A percentile compares a stretch with the other conserved stretches of the same genome.
Evolutionary conservation across 768 basidiomycete genomes (phyloP).

Genomic region (Xerocomus potaroensis): DNA sequence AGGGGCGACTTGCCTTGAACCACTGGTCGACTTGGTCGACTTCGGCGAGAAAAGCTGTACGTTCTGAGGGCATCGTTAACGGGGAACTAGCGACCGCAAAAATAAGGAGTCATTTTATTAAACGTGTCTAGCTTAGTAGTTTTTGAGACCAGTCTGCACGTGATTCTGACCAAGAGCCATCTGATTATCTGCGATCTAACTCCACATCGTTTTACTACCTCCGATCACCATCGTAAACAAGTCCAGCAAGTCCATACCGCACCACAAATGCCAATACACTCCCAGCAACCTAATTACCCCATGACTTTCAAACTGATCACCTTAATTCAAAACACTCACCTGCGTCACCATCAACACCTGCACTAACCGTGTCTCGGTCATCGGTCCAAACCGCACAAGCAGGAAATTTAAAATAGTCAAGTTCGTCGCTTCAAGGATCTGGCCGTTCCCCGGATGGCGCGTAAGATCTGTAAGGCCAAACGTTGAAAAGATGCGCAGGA

Average conservation of each 20-base stretch:
- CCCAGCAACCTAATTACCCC: conserved; percentile 53
- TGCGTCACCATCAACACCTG: conserved; percentile 71
- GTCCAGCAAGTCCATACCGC: conserved; percentile 83
- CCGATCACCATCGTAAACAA: conserved; percentile 91
- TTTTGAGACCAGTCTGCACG: conserved; percentile 11
- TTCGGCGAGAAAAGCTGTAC: conserved; percentile 69
- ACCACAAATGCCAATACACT: conserved; percentile 81
- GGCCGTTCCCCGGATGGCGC: conserved; percentile 47
- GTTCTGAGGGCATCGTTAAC: no score
- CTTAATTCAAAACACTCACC: conserved; percentile 35
- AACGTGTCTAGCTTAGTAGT: background rate
- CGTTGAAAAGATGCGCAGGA: conserved; percentile 55
- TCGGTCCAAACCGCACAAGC: conserved; percentile 74
- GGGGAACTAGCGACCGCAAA: no score
- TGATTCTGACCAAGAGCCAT: conserved; percentile 19
- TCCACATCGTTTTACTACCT: conserved; percentile 40
- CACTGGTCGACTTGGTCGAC: conserved; percentile 83
- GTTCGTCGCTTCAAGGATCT: conserved; percentile 74
- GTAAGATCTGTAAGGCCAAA: conserved; percentile 68
- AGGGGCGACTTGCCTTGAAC: conserved; percentile 73
- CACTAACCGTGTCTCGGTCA: conserved; percentile 80
- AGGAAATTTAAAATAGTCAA: conserved; percentile 88
- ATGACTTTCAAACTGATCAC: conserved; percentile 3
- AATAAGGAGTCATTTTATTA: no score
- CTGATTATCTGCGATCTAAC: no score